Evolutionary conservation across 1,284 basidiomycete genomes (phyloP), one percentile per base, ranked within the genome.

Genomic region (Jaminaea rosea): DNA sequence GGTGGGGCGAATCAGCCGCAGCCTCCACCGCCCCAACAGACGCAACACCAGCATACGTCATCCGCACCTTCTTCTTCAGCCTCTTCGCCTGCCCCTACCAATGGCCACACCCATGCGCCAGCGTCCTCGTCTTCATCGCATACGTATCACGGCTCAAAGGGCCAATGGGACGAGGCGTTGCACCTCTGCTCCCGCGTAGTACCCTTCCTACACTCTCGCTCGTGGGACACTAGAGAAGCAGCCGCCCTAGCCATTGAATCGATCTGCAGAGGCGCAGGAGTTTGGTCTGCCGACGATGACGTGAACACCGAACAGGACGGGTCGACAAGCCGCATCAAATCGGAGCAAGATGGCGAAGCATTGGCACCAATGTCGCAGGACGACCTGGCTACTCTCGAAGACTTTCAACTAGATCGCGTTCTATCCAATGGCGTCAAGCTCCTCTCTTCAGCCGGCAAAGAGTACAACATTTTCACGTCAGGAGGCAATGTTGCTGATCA

Each of bases 161-260:
- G 87, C 48, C 80, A 84, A 27, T 80, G 84, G 72, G 81, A 84
- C 60, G 87, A 72, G 45, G 68, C 66, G 34, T 57, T 61, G 0
- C 61, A 61, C 11, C 62, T 72, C 13, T 59, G 72, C 10, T 59
- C 69, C 23, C 55, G 92, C 84, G 86, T 93, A 60, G 78, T 93
- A 31, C 90, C 90, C 7, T 88, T 82, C 71, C 78, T 93, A 4
- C 86, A 90, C 69, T 91, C 88, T 42, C 87, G 85, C 76, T 87
- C 84, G 32, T 84, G 83, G 65, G 89, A 94, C 58, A 90, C 90
- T 1, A 82, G 89, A 49, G 82, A 83, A 1, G 86, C 90, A 1
- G 87, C 88, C 3, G 87, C 87, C 0, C 81, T 82, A 49, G 87
- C 90, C 1, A 79, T 93, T 46, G 88, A 86, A 0, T 84, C 88